phyloP scores from a whole-genome alignment of 164 flowering plant genomes.

The Stephania yunnanensis region DNA sequence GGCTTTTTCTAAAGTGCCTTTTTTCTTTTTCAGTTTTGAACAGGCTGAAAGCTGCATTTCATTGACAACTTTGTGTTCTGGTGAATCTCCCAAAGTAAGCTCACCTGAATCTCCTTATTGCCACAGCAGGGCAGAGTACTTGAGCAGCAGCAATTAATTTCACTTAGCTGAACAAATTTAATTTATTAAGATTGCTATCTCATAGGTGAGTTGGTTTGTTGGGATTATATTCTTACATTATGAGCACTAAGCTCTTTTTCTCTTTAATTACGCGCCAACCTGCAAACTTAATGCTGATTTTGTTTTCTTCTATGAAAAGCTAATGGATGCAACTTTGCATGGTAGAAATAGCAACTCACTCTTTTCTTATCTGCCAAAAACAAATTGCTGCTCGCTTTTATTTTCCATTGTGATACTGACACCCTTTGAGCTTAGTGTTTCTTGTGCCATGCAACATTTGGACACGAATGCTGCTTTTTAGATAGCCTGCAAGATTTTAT shows the following conservation, averaged over 20 bases:
- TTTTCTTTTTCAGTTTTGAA: not conserved
- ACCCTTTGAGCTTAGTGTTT: not conserved
- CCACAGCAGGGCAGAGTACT: not conserved
- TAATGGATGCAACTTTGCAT: too few relatives aligned
- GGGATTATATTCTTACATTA: not conserved
- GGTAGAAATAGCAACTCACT: too few relatives aligned
- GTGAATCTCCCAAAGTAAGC: not conserved
- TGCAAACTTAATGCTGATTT: not conserved
- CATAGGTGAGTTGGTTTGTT: not conserved
- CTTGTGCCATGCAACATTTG: not conserved
- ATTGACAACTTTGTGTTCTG: constrained; percentile 1
- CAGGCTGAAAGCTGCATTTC: constrained; percentile 1
- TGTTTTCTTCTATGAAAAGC: not conserved
- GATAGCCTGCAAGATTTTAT: not conserved
- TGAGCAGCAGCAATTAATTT: not conserved
- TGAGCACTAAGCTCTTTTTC: not conserved
- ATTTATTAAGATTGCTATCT: not conserved
- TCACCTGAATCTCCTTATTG: not conserved
- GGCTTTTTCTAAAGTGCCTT: not conserved
- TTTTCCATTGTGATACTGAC: not conserved
- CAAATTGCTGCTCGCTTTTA: too few relatives aligned
- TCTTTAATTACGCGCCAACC: not conserved
- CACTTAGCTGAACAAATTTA: not conserved
- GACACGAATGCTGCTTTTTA: not conserved
- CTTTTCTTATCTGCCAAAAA: too few relatives aligned